Percentiles rank a stretch among this genome's conserved stretches.
These are phyloP conservation scores for Russula lepida DNA, from an alignment of 768 basidiomycete species.

Conservation along the genomic window DNA sequence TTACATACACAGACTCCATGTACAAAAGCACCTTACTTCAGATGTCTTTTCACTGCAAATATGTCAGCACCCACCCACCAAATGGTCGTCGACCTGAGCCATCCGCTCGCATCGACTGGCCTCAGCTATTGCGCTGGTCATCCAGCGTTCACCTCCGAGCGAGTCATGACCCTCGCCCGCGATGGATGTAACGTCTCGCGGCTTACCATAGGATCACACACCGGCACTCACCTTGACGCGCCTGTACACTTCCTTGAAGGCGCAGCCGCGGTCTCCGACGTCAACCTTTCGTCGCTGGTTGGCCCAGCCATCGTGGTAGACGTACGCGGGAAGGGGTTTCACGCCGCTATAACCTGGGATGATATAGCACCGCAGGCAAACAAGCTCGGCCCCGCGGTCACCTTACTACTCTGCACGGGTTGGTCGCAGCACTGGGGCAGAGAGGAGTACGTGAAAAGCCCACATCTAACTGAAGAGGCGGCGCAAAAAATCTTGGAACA, in stretches of 20 bases:
- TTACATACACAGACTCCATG: background rate
- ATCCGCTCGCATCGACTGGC: conserved; percentile 34
- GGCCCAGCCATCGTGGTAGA: conserved; percentile 51
- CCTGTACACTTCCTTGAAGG: conserved; percentile 61
- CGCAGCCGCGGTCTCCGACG: conserved; percentile 49
- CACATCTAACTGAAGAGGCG: conserved; percentile 48
- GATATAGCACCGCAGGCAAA: conserved; percentile 33
- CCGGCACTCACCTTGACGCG: conserved; percentile 75
- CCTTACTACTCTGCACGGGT: conserved; percentile 53
- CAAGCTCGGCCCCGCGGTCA: conserved; percentile 33
- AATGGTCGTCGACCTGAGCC: conserved; percentile 46
- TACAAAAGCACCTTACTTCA: background rate
- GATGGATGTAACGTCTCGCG: conserved; percentile 45
- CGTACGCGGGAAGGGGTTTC: conserved; percentile 35
- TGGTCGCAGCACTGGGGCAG: conserved; percentile 35
- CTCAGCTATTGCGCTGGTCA: conserved; percentile 52
- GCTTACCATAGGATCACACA: conserved; percentile 56
- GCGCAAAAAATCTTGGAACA: conserved; percentile 40
- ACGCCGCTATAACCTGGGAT: conserved; percentile 50
- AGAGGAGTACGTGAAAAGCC: conserved; percentile 37
- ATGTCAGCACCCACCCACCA: conserved; percentile 4
- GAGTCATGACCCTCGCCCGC: conserved; percentile 32
- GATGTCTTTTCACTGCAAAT: background rate
- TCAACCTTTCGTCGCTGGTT: conserved; percentile 46
- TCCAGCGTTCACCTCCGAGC: conserved; percentile 36